phyloP scores from a whole-genome alignment of 805 yeast genomes.

The Hanseniaspora pseudoguilliermondii region DNA sequence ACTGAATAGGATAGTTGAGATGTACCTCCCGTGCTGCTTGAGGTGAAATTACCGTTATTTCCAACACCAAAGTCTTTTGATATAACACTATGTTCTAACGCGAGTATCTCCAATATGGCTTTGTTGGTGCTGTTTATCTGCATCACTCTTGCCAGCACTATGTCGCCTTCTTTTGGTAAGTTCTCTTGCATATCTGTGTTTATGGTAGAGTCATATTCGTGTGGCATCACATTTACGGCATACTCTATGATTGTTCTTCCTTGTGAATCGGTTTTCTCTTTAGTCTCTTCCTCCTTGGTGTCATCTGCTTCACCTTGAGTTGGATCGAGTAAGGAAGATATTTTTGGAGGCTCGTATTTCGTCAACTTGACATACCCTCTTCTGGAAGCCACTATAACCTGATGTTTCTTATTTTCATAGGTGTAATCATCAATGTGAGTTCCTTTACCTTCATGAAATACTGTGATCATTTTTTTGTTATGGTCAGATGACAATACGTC shows the following conservation, averaged over 20 bases:
- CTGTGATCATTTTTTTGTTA: constrained; percentile 26
- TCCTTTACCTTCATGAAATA: constrained; percentile 55
- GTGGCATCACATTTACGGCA: constrained; percentile 24
- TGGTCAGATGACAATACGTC: constrained; percentile 18
- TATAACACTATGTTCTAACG: constrained; percentile 49
- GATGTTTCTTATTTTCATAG: constrained; percentile 27
- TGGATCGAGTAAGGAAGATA: constrained; percentile 8
- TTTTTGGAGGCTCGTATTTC: constrained; percentile 19
- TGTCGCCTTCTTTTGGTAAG: constrained; percentile 73
- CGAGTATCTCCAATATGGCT: constrained; percentile 65
- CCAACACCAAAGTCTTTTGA: constrained; percentile 57
- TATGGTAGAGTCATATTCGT: constrained; percentile 14
- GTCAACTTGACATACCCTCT: constrained; percentile 42
- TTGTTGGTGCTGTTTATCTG: constrained; percentile 48
- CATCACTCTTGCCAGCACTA: constrained; percentile 64
- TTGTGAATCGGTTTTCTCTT: background rate
- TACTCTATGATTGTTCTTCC: constrained; percentile 17
- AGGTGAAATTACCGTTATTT: constrained; percentile 34
- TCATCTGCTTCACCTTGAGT: constrained; percentile 13
- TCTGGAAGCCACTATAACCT: constrained; percentile 43
- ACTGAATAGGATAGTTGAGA: constrained; percentile 35
- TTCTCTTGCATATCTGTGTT: constrained; percentile 31
- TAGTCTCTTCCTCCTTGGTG: background rate
- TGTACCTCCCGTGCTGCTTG: constrained; percentile 43
- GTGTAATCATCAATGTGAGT: constrained; percentile 38